Conservation (phyloP, 2,329 filamentous ascomycete species). For the Epichloe brachyelytri region DNA sequence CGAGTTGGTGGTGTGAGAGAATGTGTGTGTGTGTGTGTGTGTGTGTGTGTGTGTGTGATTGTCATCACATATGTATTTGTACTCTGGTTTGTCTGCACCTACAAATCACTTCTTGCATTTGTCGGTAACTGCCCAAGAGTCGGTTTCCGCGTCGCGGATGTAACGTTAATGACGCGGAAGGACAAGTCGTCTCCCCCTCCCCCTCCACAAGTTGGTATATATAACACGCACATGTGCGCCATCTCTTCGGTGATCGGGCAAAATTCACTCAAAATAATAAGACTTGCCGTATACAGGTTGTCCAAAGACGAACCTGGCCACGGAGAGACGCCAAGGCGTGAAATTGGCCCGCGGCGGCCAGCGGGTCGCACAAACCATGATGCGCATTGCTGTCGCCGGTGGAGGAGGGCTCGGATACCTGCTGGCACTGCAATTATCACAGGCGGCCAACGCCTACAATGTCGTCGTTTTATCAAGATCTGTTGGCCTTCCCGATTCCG, state of each 20-base stretch:
- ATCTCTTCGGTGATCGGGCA: not conserved
- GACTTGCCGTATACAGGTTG: constrained; percentile 1
- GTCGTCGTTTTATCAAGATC: constrained; percentile 56
- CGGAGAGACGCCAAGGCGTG: constrained; percentile 5
- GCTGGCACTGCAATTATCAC: constrained; percentile 41
- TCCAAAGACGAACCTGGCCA: not conserved
- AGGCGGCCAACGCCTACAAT: constrained; percentile 46
- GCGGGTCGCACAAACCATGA: constrained; percentile 20
- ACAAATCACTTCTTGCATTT: constrained; percentile 6
- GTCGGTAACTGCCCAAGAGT: constrained; percentile 7
- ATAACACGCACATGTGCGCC: constrained; percentile 6
- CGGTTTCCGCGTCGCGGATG: constrained; percentile 10
- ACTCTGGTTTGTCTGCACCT: not conserved
- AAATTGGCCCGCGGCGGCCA: constrained; percentile 8
- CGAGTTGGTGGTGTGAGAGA: not conserved
- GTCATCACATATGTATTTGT: constrained; percentile 2
- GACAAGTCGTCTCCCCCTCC: constrained; percentile 3
- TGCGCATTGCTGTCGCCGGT: constrained; percentile 37
- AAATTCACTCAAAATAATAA: constrained; percentile 1
- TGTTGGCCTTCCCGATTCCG: constrained; percentile 11
- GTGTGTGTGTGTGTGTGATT: constrained; percentile 3
- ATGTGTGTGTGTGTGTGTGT: not conserved
- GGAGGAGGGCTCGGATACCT: constrained; percentile 32
- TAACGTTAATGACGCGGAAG: constrained; percentile 14
- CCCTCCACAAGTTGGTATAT: constrained; percentile 6